Conservation (phyloP, 1,139 yeast genomes). For the Geotrichum siamense region DNA sequence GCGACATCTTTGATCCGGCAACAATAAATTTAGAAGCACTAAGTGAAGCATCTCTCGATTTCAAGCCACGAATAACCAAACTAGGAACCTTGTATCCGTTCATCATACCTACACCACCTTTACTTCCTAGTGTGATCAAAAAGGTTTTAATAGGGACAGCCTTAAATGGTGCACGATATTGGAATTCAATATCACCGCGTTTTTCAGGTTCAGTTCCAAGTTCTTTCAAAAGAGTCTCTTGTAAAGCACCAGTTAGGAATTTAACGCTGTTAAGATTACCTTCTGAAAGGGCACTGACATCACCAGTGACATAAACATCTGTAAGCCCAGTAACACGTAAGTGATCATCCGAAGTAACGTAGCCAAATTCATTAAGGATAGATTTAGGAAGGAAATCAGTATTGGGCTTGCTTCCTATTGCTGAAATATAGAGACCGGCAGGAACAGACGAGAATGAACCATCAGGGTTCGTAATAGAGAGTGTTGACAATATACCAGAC, state of each 20-base stretch:
- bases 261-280: slow-evolving; percentile 6
- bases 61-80: not conserved
- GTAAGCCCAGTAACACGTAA: slow-evolving; percentile 23
- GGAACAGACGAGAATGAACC: slow-evolving; percentile 16
- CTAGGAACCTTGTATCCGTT: slow-evolving; percentile 7
- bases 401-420: slow-evolving; percentile 25
- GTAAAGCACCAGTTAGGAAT: slow-evolving; percentile 8
- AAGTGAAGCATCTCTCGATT: slow-evolving; percentile 7
- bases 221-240: slow-evolving; percentile 9
- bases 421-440: slow-evolving; percentile 22
- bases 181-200: not conserved
- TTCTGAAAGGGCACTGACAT: slow-evolving; percentile 17
- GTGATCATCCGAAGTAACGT: slow-evolving; percentile 21
- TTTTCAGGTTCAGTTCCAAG: not conserved
- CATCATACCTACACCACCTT: slow-evolving; percentile 10
- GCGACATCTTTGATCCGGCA: slow-evolving; percentile 1
- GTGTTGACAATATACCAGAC: not conserved
- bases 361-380: slow-evolving; percentile 21
- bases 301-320: slow-evolving; percentile 28
- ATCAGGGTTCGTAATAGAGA: slow-evolving; percentile 5
- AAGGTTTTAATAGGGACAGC: not conserved
- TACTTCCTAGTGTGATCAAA: slow-evolving; percentile 7
- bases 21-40: not conserved
- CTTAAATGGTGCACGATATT: not conserved
- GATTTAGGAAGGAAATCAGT: slow-evolving; percentile 23